A percentile compares a stretch with the other conserved stretches of the same genome.
Evolutionary conservation across 2,329 filamentous ascomycete species (phyloP).

Genomic region (Alternaria angustiovoidea): DNA sequence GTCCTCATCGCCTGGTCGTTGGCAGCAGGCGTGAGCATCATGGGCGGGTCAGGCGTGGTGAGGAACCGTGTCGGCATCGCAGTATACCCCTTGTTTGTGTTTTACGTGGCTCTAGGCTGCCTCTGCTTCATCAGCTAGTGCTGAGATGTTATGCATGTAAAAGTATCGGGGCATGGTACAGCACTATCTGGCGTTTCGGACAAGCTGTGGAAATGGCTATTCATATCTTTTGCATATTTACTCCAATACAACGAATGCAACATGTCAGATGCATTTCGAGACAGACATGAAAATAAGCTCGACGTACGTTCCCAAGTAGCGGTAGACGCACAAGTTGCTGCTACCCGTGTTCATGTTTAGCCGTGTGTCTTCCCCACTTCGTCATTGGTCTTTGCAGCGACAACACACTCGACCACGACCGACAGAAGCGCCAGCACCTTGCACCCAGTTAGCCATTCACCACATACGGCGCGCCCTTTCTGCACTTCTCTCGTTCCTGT

Average conservation of each 20-base stretch:
- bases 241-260: not conserved
- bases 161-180: conserved; percentile 7
- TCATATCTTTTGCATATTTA: not conserved
- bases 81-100: conserved; percentile 93
- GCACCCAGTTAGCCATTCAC: conserved; percentile 32
- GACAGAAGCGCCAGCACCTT: conserved; percentile 36
- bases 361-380: conserved; percentile 34
- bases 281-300: not conserved
- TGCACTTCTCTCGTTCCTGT: conserved; percentile 15
- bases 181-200: conserved; percentile 16
- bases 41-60: conserved; percentile 93
- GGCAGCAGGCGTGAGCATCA: conserved; percentile 92
- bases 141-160: conserved; percentile 8
- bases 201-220: conserved; percentile 5
- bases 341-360: conserved; percentile 28
- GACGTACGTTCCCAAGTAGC: conserved; percentile 16
- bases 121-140: conserved; percentile 93
- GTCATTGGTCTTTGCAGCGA: conserved; percentile 40
- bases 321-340: conserved; percentile 12
- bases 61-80: conserved; percentile 93
- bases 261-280: not conserved
- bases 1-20: conserved; percentile 91
- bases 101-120: conserved; percentile 91
- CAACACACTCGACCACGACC: conserved; percentile 34
- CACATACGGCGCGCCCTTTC: conserved; percentile 27